Evolutionary conservation across 345 rosid species (phyloP), one percentile per base, ranked within the genome.

Genomic region (Carallia brachiata): DNA sequence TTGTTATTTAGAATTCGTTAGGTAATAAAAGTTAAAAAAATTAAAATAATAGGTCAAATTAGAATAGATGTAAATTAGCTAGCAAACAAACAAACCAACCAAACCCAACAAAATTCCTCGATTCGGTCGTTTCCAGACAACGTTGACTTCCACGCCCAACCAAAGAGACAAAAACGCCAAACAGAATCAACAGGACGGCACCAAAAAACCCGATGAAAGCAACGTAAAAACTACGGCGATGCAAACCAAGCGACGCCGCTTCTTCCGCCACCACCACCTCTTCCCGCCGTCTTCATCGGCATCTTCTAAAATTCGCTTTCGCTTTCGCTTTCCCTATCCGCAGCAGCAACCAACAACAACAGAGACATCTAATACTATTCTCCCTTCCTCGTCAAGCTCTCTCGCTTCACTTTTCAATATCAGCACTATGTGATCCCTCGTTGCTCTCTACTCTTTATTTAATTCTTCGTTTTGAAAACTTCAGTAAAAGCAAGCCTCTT

Each of bases 361-460:
- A 53, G 36, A 4, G 37, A 36, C 50, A 5, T 8, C 50, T 62
- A 47, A 61, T 61, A 30, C 71, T 65, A 74, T 80, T 74, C 81
- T 61, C 36, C 62, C 74, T 80, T 67, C 80, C 55, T 48, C 69
- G 66, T 70, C 74, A 77, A 69, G 74, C 74, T 55, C 54, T 52
- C 61, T 36, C 34, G 44, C 16, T 36, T 39, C 40, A 32, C 8
- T 36, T 15, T 37, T 12, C 8, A 5, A 9, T 36, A 37, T 39
- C 56, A 2, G 7, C 52, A 36, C 16, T 59, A 23, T 27, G 65
- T 36, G 1, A 3, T 50, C 65, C 44, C 23, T 23, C 48, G 66
- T 50, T 36, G 30, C 58, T 47, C 34, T 32, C 2, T 4, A 3
- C 50, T 12, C 16, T 44, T 9, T 23, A 23, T 23, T 23, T 23